Evolutionary conservation across 164 flowering plant genomes (phyloP), one percentile per base, ranked within the genome.

Genomic region (Brasenia schreberi): DNA sequence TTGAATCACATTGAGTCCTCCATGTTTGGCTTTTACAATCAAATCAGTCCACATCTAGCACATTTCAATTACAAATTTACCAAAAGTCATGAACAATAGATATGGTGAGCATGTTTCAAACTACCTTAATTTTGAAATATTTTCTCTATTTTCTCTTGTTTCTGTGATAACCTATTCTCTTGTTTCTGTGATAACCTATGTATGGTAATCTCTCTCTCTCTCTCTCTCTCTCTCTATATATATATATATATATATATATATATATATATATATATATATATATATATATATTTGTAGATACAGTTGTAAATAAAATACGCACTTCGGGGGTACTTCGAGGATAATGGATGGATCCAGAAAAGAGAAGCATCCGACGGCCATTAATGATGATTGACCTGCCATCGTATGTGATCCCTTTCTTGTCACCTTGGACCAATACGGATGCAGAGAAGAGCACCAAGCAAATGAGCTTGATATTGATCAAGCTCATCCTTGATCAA

Each of bases 311-410:
- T 18, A 64, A 42, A 33, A 18, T 7, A 39, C 43, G 2, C 64
- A 71, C 74, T 18, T 71, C 67, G 19, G 70, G 70, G 4, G 74
- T 60, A 64, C 68, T 65, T n/a, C 72, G 65, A 0, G 72, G 72
- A 42, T 70, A 70, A 39, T 70, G 72, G n/a, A 71, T 67, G 5
- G 74, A 71, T 63, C 74, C 74, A 3, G 70, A 71, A 60, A 71
- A 71, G 67, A 71, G 59, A 27, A 71, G 70, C 70, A 66, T 66
- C 27, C 74, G 67, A 59, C 43, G 63, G 18, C 74, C 70, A 67
- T 71, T 64, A 18, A 71, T 58, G 61, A 71, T 63, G n/a, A 71
- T 17, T 1, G 74, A 71, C 45, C 67, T 39, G 6, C 64, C 63
- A 64, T 71, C 74, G 19, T 71, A 71, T 5, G 67, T 56, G 56